Evolutionary conservation across 1,284 basidiomycete genomes (phyloP).

Genomic region (Marasmius fiardii): DNA sequence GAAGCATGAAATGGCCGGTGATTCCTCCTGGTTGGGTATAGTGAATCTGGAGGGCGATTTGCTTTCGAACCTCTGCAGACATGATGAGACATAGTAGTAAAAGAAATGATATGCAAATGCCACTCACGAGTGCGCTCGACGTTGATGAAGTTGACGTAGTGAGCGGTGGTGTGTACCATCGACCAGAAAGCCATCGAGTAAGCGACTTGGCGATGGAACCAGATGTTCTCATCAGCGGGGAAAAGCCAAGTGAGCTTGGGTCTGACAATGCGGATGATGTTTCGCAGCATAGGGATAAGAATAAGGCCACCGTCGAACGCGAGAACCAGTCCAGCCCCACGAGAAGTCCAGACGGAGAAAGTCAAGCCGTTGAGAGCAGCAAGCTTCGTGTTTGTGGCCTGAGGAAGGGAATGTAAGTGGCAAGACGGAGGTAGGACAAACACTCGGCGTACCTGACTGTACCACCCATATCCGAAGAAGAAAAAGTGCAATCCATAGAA

Average conservation of each 20-base stretch:
- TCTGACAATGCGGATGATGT: constrained; percentile 76
- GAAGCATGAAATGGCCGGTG: constrained; percentile 87
- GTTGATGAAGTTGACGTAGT: constrained; percentile 90
- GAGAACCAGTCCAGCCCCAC: constrained; percentile 83
- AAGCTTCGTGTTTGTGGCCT: constrained; percentile 62
- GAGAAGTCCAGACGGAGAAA: constrained; percentile 83
- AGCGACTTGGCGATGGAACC: constrained; percentile 90
- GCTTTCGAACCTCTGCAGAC: constrained; percentile 71
- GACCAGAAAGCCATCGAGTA: constrained; percentile 88
- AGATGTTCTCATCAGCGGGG: constrained; percentile 88
- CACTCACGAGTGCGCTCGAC: constrained; percentile 74
- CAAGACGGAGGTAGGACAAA: not conserved
- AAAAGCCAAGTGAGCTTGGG: constrained; percentile 75
- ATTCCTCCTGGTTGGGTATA: constrained; percentile 84
- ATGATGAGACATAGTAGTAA: constrained; percentile 5
- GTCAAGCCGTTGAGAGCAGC: constrained; percentile 71
- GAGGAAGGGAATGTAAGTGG: constrained; percentile 5
- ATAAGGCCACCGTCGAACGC: constrained; percentile 82
- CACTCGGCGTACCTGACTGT: constrained; percentile 56
- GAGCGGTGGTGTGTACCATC: constrained; percentile 84
- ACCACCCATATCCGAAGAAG: constrained; percentile 79
- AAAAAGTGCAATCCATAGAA: constrained; percentile 73
- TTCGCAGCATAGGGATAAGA: constrained; percentile 82
- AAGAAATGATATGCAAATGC: constrained; percentile 2
- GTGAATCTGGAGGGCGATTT: constrained; percentile 77